Evolutionary conservation across 2,329 filamentous ascomycete species (phyloP), one percentile per base, ranked within the genome.

Genomic region (Verticillium alfalfae): DNA sequence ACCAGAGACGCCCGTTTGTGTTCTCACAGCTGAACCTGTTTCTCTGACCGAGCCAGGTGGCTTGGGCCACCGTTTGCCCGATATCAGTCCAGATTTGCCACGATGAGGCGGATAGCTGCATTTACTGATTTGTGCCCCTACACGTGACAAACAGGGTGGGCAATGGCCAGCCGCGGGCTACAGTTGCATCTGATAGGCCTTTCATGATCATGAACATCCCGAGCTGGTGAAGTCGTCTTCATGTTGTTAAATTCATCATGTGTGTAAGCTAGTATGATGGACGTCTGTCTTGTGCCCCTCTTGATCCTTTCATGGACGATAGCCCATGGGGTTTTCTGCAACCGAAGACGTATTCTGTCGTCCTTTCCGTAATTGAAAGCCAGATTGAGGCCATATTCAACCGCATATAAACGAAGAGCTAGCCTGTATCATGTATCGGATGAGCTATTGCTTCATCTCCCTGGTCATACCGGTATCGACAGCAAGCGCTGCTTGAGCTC

Each of bases 131-230:
- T 61, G 62, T 65, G 60, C 54, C 60, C 59, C 58, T 52, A 39
- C 62, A 65, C 64, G 64, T 65, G 64, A 65, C 64, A 65, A 65
- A 65, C 64, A 65, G 54, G 45, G 16, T 18, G n/a, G 2, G 22
- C 22, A 22, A 22, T 18, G 6, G 16, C 15, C 39, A 45, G 62
- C 58, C 26, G 26, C 26, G 5, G 26, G 26, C 26, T 31, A 31
- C 26, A 31, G 26, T 31, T 31, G 26, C 26, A 31, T 31, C 26
- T 31, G 26, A 31, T 31, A 31, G 26, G 26, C 26, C 26, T 31
- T 31, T 31, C 26, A 31, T 31, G 26, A 4, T 31, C 26, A 31
- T 31, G 26, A 5, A 31, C 26, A 5, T 31, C 26, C 26, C 3
- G 26, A 31, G 26, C 26, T 5, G 26, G 26, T 31, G 26, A 31